Evolutionary conservation across 2,329 filamentous ascomycete species (phyloP).

Genomic region (Eurotiales sp.): DNA sequence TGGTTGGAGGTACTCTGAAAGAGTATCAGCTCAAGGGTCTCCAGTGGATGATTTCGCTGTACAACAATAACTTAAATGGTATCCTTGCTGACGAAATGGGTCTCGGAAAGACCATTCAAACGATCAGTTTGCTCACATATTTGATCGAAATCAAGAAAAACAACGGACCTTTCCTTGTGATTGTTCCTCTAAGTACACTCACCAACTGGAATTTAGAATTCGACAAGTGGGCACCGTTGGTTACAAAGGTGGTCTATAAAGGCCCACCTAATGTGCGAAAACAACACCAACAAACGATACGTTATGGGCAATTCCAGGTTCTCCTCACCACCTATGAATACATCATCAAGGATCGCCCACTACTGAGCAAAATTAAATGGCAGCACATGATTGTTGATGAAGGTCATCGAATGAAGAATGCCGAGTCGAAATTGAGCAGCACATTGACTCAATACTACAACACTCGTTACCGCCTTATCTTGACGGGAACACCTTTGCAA

Average conservation of each 20-base stretch:
- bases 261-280: constrained; percentile 86
- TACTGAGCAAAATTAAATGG: constrained; percentile 98
- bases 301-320: constrained; percentile 93
- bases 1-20: constrained; percentile 89
- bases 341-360: constrained; percentile 95
- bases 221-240: constrained; percentile 93
- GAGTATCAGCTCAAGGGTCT: constrained; percentile 98
- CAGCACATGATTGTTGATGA: constrained; percentile 99
- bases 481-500: constrained; percentile 94
- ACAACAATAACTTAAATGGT: constrained; percentile 99
- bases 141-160: constrained; percentile 95
- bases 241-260: constrained; percentile 91
- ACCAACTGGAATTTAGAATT: constrained; percentile 99
- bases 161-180: constrained; percentile 87
- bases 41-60: constrained; percentile 99
- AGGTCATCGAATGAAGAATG: constrained; percentile 99
- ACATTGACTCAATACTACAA: constrained; percentile 94
- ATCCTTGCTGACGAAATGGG: constrained; percentile 99
- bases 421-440: constrained; percentile 89
- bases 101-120: constrained; percentile 99
- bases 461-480: constrained; percentile 90
- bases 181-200: constrained; percentile 92
- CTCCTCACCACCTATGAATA: constrained; percentile 97
- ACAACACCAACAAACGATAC: constrained; percentile 86
- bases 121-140: constrained; percentile 94